Percentiles rank a stretch among this genome's conserved stretches.
phyloP scores from a whole-genome alignment of 2,329 filamentous ascomycete genomes.

The Trichoderma asperellum region DNA sequence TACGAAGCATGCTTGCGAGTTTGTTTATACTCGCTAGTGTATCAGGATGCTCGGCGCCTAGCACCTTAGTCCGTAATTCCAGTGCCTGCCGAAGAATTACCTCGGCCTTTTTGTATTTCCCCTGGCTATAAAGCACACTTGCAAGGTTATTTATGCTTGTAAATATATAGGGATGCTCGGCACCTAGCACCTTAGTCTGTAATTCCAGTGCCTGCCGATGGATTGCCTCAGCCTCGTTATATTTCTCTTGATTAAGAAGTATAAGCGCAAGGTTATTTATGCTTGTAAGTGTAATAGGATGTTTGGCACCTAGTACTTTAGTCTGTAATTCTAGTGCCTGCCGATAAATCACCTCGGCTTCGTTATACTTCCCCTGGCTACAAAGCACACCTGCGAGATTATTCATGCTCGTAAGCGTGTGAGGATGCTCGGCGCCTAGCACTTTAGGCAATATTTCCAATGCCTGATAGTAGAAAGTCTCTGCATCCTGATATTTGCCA shows the following conservation, averaged over 20 bases:
- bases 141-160: not conserved
- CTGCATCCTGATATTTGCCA: slow-evolving; percentile 32
- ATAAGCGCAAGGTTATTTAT: slow-evolving; percentile 11
- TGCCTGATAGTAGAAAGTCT: slow-evolving; percentile 27
- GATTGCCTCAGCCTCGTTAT: slow-evolving; percentile 5
- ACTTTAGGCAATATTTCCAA: slow-evolving; percentile 14
- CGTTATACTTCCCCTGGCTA: slow-evolving; percentile 2
- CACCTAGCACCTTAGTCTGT: not conserved
- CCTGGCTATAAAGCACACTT: not conserved
- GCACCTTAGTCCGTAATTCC: not conserved
- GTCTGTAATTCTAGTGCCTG: not conserved
- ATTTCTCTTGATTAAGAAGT: not conserved
- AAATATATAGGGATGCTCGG: not conserved
- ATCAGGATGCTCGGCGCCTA: not conserved
- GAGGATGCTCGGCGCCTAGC: not conserved
- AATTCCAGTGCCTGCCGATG: slow-evolving; percentile 1
- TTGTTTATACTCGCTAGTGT: not conserved
- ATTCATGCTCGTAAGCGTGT: not conserved
- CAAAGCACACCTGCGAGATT: not conserved
- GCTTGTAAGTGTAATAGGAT: not conserved
- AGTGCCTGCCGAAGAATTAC: not conserved
- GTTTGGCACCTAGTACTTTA: not conserved
- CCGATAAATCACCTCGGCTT: slow-evolving; percentile 7
- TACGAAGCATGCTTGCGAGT: not conserved
- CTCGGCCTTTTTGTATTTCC: not conserved